These are phyloP conservation scores for Pichia nakasei DNA, from an alignment of 805 yeast species.

Conservation along the genomic window DNA sequence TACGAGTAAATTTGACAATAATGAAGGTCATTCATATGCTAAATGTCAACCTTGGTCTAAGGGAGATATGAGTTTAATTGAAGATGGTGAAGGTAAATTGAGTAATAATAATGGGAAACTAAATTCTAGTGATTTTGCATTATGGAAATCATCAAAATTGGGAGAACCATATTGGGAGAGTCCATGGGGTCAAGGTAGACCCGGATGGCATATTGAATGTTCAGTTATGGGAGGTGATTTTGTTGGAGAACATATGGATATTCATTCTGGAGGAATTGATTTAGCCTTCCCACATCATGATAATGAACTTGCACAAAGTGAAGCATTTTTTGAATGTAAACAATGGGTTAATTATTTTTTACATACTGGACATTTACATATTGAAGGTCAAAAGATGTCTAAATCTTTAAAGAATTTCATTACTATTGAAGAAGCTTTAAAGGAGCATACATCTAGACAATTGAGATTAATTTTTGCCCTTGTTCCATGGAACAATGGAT, in stretches of 20 bases:
- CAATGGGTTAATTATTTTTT: slow-evolving; percentile 97
- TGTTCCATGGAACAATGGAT: slow-evolving; percentile 85
- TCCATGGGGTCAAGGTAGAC: slow-evolving; percentile 96
- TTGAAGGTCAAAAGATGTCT: slow-evolving; percentile 98
- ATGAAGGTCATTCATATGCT: slow-evolving; percentile 75
- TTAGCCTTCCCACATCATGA: slow-evolving; percentile 99
- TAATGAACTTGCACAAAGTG: slow-evolving; percentile 94
- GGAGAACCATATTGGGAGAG: slow-evolving; percentile 97
- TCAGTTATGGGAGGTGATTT: slow-evolving; percentile 96
- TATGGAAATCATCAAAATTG: slow-evolving; percentile 94
- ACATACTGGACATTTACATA: slow-evolving; percentile 96
- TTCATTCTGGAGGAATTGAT: slow-evolving; percentile 96
- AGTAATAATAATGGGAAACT: slow-evolving; percentile 45
- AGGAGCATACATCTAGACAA: slow-evolving; percentile 65
- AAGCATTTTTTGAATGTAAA: slow-evolving; percentile 77
- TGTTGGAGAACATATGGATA: slow-evolving; percentile 76
- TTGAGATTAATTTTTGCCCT: slow-evolving; percentile 84
- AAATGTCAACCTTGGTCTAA: slow-evolving; percentile 98
- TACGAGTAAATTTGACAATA: slow-evolving; percentile 68
- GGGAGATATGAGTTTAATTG: slow-evolving; percentile 74
- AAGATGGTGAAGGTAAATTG: slow-evolving; percentile 92
- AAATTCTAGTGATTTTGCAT: slow-evolving; percentile 81
- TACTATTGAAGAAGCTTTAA: slow-evolving; percentile 84
- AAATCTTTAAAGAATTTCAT: slow-evolving; percentile 92
- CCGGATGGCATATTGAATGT: slow-evolving; percentile 99